Percentiles rank a stretch among this genome's conserved stretches.
phyloP scores from a whole-genome alignment of 129 eudicot genomes.

The Chrysanthemum makinoi region DNA sequence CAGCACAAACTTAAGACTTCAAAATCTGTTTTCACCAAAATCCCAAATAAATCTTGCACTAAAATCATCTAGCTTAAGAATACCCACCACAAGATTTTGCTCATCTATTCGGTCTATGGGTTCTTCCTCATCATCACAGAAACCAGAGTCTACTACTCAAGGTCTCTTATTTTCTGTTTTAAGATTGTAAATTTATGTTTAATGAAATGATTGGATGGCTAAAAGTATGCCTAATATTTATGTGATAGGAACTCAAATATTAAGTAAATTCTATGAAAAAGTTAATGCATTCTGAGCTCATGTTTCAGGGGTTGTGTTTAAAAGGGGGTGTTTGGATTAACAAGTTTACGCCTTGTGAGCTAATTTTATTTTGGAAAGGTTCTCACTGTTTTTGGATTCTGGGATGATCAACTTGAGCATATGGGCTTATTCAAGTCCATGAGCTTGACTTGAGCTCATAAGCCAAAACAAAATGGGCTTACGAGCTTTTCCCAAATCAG shows the following conservation, averaged over 20 bases:
- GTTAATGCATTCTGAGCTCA: not conserved
- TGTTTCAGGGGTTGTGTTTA: not conserved
- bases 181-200: too few relatives aligned
- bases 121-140: constrained; percentile 70
- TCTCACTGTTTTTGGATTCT: too few relatives aligned
- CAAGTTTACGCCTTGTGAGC: too few relatives aligned
- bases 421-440: too few relatives aligned
- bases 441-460: too few relatives aligned
- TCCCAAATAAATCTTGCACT: constrained; percentile 33
- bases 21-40: constrained; percentile 33
- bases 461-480: too few relatives aligned
- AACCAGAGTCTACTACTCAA: constrained; percentile 54
- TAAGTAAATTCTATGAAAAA: too few relatives aligned
- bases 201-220: too few relatives aligned
- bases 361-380: too few relatives aligned
- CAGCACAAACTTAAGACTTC: constrained; percentile 30
- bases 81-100: constrained; percentile 22
- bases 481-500: too few relatives aligned
- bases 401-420: too few relatives aligned
- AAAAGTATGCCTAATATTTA: not conserved
- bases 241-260: not conserved
- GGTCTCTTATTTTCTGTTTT: constrained; percentile 34
- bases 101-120: constrained; percentile 72
- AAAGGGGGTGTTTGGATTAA: not conserved
- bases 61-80: constrained; percentile 27